Evolutionary conservation across 257 asterid genomes (phyloP).

Genomic region (Cynanchum wilfordii): DNA sequence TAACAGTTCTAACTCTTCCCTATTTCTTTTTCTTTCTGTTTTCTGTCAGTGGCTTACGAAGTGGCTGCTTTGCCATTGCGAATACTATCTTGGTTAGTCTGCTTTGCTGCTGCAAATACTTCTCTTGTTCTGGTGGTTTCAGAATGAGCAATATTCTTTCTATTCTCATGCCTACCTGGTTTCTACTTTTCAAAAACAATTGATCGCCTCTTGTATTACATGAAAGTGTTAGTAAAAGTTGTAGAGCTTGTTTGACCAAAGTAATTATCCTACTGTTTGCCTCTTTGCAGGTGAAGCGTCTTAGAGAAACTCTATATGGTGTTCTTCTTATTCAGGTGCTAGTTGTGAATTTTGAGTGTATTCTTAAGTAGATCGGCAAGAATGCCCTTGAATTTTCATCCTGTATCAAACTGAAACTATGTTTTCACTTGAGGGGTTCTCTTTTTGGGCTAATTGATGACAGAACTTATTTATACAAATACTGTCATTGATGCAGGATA

Average conservation of each 20-base stretch:
- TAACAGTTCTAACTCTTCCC: neutral
- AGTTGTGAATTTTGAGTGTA: neutral
- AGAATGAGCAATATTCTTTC: neutral
- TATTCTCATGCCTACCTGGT: neutral
- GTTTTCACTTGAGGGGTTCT: neutral
- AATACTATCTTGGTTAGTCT: conserved; percentile 88
- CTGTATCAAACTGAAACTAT: conserved; percentile 4
- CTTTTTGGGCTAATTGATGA: neutral
- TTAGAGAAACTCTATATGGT: conserved; percentile 77
- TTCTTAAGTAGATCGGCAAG: neutral
- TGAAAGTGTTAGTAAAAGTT: neutral
- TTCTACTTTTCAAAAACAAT: neutral
- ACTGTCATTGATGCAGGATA: conserved; percentile 47
- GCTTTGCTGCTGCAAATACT: neutral
- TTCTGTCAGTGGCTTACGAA: conserved; percentile 63
- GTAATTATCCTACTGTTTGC: neutral
- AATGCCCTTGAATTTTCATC: neutral
- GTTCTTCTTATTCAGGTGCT: conserved; percentile 83
- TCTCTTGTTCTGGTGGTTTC: neutral
- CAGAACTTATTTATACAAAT: conserved; percentile 18
- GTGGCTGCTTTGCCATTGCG: conserved; percentile 81
- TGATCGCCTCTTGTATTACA: neutral
- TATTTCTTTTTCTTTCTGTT: neutral
- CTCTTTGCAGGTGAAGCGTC: conserved; percentile 75
- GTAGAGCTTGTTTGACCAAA: neutral